phyloP scores from a whole-genome alignment of 768 basidiomycete species.

The Kwoniella europaea region DNA sequence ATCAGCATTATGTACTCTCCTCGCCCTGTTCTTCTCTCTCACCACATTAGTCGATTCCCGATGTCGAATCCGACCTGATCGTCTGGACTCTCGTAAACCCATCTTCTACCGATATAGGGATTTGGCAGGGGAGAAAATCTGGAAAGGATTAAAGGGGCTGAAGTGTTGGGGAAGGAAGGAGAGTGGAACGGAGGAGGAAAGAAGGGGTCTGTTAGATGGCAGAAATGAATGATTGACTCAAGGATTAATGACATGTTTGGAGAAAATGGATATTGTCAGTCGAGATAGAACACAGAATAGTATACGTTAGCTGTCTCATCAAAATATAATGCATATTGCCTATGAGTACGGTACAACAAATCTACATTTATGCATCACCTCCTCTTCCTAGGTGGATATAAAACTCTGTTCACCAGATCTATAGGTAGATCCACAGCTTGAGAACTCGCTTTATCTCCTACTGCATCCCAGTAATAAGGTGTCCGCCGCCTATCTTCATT shows the following conservation, averaged over 20 bases:
- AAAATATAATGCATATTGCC: too few species aligned
- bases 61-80: conserved; percentile 57
- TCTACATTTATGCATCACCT: neutral
- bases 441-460: conserved; percentile 21
- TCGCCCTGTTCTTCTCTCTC: conserved; percentile 68
- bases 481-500: neutral
- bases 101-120: conserved; percentile 50
- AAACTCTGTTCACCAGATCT: conserved; percentile 41
- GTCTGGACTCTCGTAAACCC: conserved; percentile 52
- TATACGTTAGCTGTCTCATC: too few species aligned
- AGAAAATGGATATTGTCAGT: neutral
- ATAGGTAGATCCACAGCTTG: conserved; percentile 44
- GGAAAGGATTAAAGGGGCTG: conserved; percentile 41
- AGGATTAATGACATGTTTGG: neutral
- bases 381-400: conserved; percentile 32
- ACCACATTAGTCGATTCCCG: conserved; percentile 67
- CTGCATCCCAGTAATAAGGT: conserved; percentile 37
- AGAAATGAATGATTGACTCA: too few species aligned
- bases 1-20: conserved; percentile 72
- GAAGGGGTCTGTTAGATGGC: conserved; percentile 36
- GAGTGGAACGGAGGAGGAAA: conserved; percentile 39
- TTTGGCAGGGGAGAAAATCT: conserved; percentile 27
- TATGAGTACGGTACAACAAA: too few species aligned
- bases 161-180: conserved; percentile 27
- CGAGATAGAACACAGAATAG: neutral